phyloP scores from a whole-genome alignment of 2,329 filamentous ascomycete genomes.

The Colletotrichum tropicicola region DNA sequence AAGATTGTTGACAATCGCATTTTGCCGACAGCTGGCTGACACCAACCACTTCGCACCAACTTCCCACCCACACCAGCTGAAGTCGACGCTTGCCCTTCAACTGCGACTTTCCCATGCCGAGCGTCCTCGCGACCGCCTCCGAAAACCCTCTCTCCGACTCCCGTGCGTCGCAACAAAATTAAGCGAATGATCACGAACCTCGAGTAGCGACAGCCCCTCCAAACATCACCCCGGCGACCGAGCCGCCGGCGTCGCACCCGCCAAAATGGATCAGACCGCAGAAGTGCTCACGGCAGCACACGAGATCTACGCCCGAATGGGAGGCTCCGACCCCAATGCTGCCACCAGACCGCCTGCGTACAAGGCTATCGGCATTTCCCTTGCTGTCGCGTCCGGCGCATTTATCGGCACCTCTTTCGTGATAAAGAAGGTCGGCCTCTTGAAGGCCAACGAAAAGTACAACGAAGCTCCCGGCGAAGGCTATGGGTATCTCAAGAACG shows the following conservation, averaged over 20 bases:
- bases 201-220: conserved; percentile 5
- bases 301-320: conserved; percentile 29
- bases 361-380: conserved; percentile 86
- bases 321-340: conserved; percentile 29
- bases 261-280: conserved; percentile 24
- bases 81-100: not conserved
- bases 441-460: conserved; percentile 96
- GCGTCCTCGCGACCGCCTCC: not conserved
- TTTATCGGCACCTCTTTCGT: conserved; percentile 98
- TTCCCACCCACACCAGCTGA: not conserved
- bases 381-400: conserved; percentile 86
- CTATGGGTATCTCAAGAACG: conserved; percentile 96
- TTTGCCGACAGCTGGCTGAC: not conserved
- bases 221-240: conserved; percentile 24
- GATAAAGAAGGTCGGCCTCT: conserved; percentile 89
- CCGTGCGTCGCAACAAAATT: no score
- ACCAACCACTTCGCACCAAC: not conserved
- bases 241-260: conserved; percentile 7
- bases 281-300: conserved; percentile 24
- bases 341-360: conserved; percentile 63
- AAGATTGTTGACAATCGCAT: conserved; percentile 27
- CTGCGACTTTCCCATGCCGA: not conserved
- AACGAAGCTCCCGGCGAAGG: conserved; percentile 95
- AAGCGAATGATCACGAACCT: conserved; percentile 18
- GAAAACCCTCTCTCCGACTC: not conserved